Percentiles rank a stretch among this genome's conserved stretches.
phyloP scores from a whole-genome alignment of 2,329 filamentous ascomycete species.

The Huntiella decipiens region DNA sequence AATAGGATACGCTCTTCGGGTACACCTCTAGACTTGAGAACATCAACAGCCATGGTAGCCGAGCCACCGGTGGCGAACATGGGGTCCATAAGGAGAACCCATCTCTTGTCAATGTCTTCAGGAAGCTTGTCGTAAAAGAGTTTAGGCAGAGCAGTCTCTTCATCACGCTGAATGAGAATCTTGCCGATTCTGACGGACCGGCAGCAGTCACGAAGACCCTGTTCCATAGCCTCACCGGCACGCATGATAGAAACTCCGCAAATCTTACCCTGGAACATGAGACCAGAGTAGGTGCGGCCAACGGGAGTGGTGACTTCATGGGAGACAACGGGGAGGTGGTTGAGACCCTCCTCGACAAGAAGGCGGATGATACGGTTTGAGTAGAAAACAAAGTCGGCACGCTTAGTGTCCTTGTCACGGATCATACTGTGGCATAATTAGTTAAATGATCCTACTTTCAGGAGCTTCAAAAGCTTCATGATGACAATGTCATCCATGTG shows the following conservation, averaged over 20 bases:
- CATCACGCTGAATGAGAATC: slow-evolving; percentile 92
- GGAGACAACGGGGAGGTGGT: slow-evolving; percentile 82
- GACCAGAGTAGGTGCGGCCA: slow-evolving; percentile 69
- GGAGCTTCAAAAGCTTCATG: background rate
- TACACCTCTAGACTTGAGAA: slow-evolving; percentile 74
- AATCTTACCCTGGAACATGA: slow-evolving; percentile 94
- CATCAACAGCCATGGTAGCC: slow-evolving; percentile 90
- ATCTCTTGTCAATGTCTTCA: slow-evolving; percentile 76
- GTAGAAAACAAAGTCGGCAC: slow-evolving; percentile 98
- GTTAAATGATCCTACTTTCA: background rate
- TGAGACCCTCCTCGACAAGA: slow-evolving; percentile 89
- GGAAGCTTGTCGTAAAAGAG: slow-evolving; percentile 97
- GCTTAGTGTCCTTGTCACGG: slow-evolving; percentile 70
- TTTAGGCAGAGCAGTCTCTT: slow-evolving; percentile 80
- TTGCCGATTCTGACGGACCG: slow-evolving; percentile 96
- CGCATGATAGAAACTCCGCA: slow-evolving; percentile 98
- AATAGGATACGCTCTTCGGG: slow-evolving; percentile 92
- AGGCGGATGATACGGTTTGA: slow-evolving; percentile 95
- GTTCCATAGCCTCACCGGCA: slow-evolving; percentile 95
- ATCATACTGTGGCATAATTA: slow-evolving; percentile 52
- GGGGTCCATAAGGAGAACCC: slow-evolving; percentile 88
- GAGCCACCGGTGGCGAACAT: slow-evolving; percentile 98
- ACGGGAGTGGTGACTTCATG: slow-evolving; percentile 83
- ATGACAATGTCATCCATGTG: background rate
- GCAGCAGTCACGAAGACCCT: slow-evolving; percentile 88